phyloP scores from a whole-genome alignment of 805 yeast species.

The Candida nonsorbophila region DNA sequence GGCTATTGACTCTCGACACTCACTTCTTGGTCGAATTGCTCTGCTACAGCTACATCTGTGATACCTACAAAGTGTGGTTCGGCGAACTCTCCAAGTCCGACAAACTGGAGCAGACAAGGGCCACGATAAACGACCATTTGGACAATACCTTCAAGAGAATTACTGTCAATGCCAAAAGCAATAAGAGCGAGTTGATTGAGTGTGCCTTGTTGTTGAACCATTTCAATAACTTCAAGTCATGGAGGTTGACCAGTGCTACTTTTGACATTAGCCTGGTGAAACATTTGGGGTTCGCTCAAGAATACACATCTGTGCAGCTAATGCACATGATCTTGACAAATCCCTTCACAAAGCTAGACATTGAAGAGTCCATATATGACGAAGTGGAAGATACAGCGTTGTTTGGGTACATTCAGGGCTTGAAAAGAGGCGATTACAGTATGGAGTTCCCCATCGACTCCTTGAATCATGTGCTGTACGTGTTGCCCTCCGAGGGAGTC shows the following conservation, averaged over 20 bases:
- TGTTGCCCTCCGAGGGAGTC: conserved; percentile 4
- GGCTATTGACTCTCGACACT: conserved; percentile 3
- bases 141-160: conserved; percentile 3
- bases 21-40: conserved; percentile 3
- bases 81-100: too few relatives aligned
- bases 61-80: conserved; percentile 7
- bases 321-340: conserved; percentile 3
- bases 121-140: conserved; percentile 1
- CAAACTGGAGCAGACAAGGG: too few relatives aligned
- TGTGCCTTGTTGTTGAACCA: conserved; percentile 4
- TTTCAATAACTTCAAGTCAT: conserved; percentile 4
- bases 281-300: conserved; percentile 5
- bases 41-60: conserved; percentile 6
- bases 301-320: conserved; percentile 2
- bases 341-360: conserved; percentile 6
- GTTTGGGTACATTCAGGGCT: too few relatives aligned
- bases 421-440: too few relatives aligned
- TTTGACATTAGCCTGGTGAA: neutral
- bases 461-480: too few relatives aligned
- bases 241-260: neutral
- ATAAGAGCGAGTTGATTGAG: conserved; percentile 1
- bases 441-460: too few relatives aligned
- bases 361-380: conserved; percentile 1
- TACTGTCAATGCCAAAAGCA: neutral
- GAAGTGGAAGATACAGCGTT: neutral